Percentiles rank a stretch among this genome's conserved stretches.
Conservation (phyloP, 768 basidiomycete species). For the Tricholoma sp. region DNA sequence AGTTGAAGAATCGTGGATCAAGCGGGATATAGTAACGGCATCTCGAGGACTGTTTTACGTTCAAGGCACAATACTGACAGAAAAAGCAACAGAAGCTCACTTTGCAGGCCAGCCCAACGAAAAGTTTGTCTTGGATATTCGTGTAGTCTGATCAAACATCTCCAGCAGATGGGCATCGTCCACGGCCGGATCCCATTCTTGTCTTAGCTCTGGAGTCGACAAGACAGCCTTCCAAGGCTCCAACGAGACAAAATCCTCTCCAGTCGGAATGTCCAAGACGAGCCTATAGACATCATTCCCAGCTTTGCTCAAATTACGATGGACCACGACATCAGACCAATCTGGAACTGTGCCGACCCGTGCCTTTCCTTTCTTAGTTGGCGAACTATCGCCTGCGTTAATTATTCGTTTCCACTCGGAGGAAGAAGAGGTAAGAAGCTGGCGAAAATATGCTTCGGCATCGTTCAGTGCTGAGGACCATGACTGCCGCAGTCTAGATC, state of each 20-base stretch:
- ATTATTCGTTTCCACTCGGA: conserved; percentile 81
- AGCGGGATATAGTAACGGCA: conserved; percentile 87
- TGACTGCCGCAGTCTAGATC: conserved; percentile 68
- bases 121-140: conserved; percentile 88
- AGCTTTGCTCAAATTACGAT: conserved; percentile 61
- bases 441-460: conserved; percentile 74
- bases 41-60: conserved; percentile 70
- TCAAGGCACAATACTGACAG: conserved; percentile 1
- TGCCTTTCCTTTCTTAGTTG: conserved; percentile 58
- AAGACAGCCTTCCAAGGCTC: conserved; percentile 81
- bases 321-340: conserved; percentile 68
- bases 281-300: conserved; percentile 81
- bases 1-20: conserved; percentile 74
- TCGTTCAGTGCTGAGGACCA: conserved; percentile 74
- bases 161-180: conserved; percentile 80
- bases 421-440: conserved; percentile 65
- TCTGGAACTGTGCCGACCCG: conserved; percentile 50
- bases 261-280: conserved; percentile 68
- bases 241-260: conserved; percentile 58
- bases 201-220: conserved; percentile 79
- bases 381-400: conserved; percentile 31
- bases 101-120: conserved; percentile 95
- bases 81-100: conserved; percentile 41
- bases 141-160: conserved; percentile 77
- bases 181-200: conserved; percentile 93